Evolutionary conservation across 179 eudicot genomes (phyloP).

Genomic region (Beta macrorhiza): DNA sequence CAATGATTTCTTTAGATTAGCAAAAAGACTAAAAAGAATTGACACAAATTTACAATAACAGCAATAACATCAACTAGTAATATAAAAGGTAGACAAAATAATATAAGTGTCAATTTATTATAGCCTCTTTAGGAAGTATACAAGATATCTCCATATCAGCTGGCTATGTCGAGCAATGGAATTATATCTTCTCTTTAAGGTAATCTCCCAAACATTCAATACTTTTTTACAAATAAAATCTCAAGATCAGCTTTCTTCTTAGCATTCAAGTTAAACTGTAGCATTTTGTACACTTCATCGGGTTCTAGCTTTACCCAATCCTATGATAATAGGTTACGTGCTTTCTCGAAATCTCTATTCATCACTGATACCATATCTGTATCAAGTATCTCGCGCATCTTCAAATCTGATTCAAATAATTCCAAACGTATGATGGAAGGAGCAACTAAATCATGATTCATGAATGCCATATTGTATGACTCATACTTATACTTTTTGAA

Average conservation of each 20-base stretch:
- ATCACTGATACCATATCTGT: not conserved
- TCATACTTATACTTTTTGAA: not conserved
- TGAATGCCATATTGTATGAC: not conserved
- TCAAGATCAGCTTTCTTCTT: not conserved
- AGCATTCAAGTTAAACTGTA: not conserved
- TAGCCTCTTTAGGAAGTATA: too few relatives aligned
- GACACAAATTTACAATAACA: too few relatives aligned
- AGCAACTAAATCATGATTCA: not conserved
- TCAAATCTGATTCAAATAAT: not conserved
- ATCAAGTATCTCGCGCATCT: not conserved
- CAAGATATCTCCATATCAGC: too few relatives aligned
- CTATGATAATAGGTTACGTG: not conserved
- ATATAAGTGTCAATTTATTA: too few relatives aligned
- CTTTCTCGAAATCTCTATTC: not conserved
- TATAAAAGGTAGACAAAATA: too few relatives aligned
- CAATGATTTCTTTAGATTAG: too few relatives aligned
- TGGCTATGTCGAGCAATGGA: not conserved
- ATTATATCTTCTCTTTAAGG: not conserved
- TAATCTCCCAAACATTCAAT: not conserved
- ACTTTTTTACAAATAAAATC: not conserved
- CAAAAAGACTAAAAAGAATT: too few relatives aligned
- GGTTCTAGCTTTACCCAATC: not conserved
- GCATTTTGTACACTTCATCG: not conserved
- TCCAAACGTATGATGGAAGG: not conserved
- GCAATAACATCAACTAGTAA: too few relatives aligned